phyloP scores from a whole-genome alignment of 352 stramenopile genomes.

The Pythium rishiriense region DNA sequence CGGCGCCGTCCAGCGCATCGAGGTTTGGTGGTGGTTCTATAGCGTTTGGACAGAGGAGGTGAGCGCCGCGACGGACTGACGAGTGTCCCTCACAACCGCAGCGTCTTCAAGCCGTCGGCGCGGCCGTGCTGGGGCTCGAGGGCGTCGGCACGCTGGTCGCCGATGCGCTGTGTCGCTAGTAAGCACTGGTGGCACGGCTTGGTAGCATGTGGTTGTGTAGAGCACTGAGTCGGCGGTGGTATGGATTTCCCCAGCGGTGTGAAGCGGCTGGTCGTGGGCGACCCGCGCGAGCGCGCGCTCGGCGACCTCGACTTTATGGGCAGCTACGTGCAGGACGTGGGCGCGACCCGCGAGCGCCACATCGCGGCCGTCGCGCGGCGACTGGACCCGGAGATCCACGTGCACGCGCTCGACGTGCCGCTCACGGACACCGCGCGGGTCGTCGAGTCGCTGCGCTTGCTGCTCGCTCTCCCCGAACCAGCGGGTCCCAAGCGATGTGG shows the following conservation, averaged over 20 bases:
- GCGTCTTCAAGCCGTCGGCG: slow-evolving; percentile 35
- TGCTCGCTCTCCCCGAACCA: background rate
- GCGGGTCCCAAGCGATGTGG: background rate
- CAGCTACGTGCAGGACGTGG: slow-evolving; percentile 36
- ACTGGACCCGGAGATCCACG: slow-evolving; percentile 38
- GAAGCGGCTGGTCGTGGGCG: slow-evolving; percentile 35
- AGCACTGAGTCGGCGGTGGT: background rate
- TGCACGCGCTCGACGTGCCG: slow-evolving; percentile 23
- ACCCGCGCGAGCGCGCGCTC: slow-evolving; percentile 27
- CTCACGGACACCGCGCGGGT: slow-evolving; percentile 13
- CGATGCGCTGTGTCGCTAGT: slow-evolving; percentile 48
- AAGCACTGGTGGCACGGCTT: background rate
- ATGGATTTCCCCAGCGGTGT: slow-evolving; percentile 37
- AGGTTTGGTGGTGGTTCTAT: slow-evolving; percentile 22
- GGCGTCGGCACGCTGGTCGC: slow-evolving; percentile 41
- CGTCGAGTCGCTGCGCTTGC: slow-evolving; percentile 18
- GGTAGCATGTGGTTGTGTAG: background rate
- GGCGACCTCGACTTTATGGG: slow-evolving; percentile 42
- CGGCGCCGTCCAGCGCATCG: slow-evolving; percentile 39
- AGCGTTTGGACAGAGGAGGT: background rate
- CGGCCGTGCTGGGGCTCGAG: slow-evolving; percentile 45
- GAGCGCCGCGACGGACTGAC: background rate
- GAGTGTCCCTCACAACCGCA: slow-evolving; percentile 7
- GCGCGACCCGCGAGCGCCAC: slow-evolving; percentile 32
- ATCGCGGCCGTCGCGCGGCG: slow-evolving; percentile 25